Base-by-base conservation (phyloP, 116 monocot genomes). In the Trichopus zeylanicus region DNA sequence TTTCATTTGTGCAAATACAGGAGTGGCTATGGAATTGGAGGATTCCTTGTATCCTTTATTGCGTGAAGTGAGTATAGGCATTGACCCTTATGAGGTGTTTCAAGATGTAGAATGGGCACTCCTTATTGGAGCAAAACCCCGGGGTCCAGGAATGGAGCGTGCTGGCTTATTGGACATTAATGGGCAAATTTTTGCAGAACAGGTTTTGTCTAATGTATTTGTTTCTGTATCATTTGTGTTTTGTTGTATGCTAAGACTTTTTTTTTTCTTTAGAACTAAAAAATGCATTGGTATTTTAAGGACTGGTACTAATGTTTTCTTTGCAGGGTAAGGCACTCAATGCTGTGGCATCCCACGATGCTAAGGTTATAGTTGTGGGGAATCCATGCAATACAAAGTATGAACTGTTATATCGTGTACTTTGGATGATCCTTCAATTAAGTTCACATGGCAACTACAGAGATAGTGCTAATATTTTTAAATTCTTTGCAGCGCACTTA, bases 121-220 rank as follows among this genome's bases (percentile, higher is more conserved):
- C 69, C 71, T 99, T 0, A 86, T 88, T 46, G 99, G 99, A 5
- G 92, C 92, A 38, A 91, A 81, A 67, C 99, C 99, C 28, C 72
- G 92, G 56, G 99, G 92, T 7, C 99, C 99, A 58, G 99, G 99
- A 64, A 92, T 99, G 99, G 99, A 99, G 61, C 92, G 92, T 53
- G 85, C 99, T 49, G 92, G 6, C 26, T 77, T 99, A 64, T 76
- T 99, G 66, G 99, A 92, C 67, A 91, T 98, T 35, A 98, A 98
- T 69, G 92, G 98, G 9, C 88, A 98, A 55, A 98, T 98, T 70
- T 98, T 85, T 70, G 98, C 92, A 21, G 88, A 91, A 33, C 98
- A 98, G 88, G 98, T 98, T 48, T 9, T 64, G 15, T 57, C 27
- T 48, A 34, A 16, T 61, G 3, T 2, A 6, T n/a, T n/a, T n/a